Evolutionary conservation across 1,284 basidiomycete genomes (phyloP), one percentile per base, ranked within the genome.

Genomic region (Rhodotorula sp.): DNA sequence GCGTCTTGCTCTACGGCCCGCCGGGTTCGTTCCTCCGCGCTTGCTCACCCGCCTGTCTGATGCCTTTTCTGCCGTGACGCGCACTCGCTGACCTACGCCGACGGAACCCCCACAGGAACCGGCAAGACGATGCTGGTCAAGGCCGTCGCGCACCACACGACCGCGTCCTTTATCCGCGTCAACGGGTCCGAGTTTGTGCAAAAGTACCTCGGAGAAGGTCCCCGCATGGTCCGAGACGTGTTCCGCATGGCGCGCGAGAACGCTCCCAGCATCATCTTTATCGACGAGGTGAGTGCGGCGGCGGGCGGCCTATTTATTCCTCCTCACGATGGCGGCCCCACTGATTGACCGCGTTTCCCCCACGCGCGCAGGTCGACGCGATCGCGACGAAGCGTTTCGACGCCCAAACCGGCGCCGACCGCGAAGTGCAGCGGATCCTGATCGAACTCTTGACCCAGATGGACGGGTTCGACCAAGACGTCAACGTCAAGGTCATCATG

Each of bases 351-450:
- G 34, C 34, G 34, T 5, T 5, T 1, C 18, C 50, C 7, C 18
- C 21, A 4, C 38, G 12, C 7, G 3, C 12, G 18, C 57, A 99
- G 81, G 95, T 99, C 74, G 97, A 99, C 79, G 97, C 97, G 28
- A 99, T 99, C 80, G 97, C 97, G 6, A 99, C 97, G 54, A 99
- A 99, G 83, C 94, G 97, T 81, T 99, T 99, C 84, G 97, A 99
- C 79, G 97, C 97, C 5, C 97, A 99, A 82, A 99, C 97, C 2
- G 97, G 97, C 79, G 97, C 97, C 19, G 97, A 99, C 83, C 87
- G 97, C 77, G 97, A 99, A 83, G 97, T 99, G 26, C 97, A 99
- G 82, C 93, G 97, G 83, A 99, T 99, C 80, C 82, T 99, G 75
- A 88, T 99, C n/a, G 97, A 99, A 81, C 84, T 99, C 72, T 85